Base-by-base conservation (phyloP, 2,329 filamentous ascomycete species). In the Fusarium tupiense region DNA sequence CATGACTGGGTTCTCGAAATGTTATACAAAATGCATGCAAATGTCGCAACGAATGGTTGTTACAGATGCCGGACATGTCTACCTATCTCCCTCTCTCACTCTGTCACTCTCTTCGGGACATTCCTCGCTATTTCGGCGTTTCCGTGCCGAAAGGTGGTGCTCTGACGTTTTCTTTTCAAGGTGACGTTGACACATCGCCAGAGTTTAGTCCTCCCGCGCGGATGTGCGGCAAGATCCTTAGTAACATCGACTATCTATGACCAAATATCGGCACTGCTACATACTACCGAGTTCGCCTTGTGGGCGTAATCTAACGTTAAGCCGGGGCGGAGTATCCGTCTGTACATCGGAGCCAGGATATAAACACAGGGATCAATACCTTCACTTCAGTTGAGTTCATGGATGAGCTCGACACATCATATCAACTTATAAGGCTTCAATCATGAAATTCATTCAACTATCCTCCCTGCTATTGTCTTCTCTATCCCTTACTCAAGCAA, bases 391-490 rank as follows among this genome's bases (percentile, higher is more conserved):
- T 24, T 22, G 22, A 59, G 24, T 24, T 24, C 19, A 59, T 17
- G 20, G 19, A 44, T 26, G 19, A 50, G 41, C 61, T 43, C 35
- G 53, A 41, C 26, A 46, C 33, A 33, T 26, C 26, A 44, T 26
- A 46, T 35, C 29, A 53, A 58, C 64, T 56, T 31, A 41, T 37
- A 65, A 20, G 50, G 41, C 38, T 59, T 38, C 49, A 69, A 80
- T 24, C 37, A 87, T 86, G 85, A 86, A 80, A 75, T 72, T 77
- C 8, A 70, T 75, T 57, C 77, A 75, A 64, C 49, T 81, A 53
- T 62, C 82, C 38, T 77, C 70, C 43, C 35, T 67, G 37, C 20
- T 69, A 10, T 50, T 80, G 52, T 77, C 78, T 38, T 52, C 82
- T 24, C 67, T 81, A 53, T 65, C 79, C 43, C 61, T 71, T 14